Percentiles rank a stretch among this genome's conserved stretches.
Conservation (phyloP, 2,329 filamentous ascomycete genomes). For the Cordyceps cicadae region DNA sequence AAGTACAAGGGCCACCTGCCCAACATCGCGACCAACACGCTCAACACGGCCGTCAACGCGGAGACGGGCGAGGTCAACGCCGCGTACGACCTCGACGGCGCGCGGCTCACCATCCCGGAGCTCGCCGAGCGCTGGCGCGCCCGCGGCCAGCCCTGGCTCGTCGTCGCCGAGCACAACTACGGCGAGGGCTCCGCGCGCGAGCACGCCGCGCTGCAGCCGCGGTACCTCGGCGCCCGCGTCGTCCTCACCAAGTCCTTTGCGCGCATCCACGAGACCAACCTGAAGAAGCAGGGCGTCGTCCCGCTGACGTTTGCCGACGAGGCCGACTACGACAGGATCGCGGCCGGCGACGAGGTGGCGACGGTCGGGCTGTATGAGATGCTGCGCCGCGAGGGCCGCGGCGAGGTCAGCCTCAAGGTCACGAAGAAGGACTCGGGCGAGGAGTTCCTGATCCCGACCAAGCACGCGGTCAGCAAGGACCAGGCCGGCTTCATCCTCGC, state of each 20-base stretch:
- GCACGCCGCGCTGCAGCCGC: constrained; percentile 81
- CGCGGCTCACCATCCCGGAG: constrained; percentile 70
- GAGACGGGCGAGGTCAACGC: constrained; percentile 88
- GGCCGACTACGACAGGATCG: constrained; percentile 76
- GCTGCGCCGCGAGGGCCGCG: constrained; percentile 67
- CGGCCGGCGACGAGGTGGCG: constrained; percentile 72
- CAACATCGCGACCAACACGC: constrained; percentile 95
- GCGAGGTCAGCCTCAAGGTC: constrained; percentile 62
- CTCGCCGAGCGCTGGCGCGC: constrained; percentile 78
- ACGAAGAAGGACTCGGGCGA: constrained; percentile 52
- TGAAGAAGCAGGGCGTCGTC: constrained; percentile 96
- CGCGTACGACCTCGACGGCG: constrained; percentile 79
- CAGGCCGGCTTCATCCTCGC: constrained; percentile 90
- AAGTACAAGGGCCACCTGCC: constrained; percentile 99
- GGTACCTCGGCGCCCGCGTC: constrained; percentile 79
- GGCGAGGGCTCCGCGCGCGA: constrained; percentile 84
- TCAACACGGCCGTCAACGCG: constrained; percentile 89
- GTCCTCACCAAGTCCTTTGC: constrained; percentile 84
- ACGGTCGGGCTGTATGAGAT: constrained; percentile 81
- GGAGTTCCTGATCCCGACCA: constrained; percentile 64
- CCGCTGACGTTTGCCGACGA: constrained; percentile 86
- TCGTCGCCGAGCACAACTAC: constrained; percentile 97
- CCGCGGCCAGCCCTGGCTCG: constrained; percentile 71
- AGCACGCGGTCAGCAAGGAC: constrained; percentile 80
- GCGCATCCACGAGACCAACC: constrained; percentile 88